A percentile compares a stretch with the other conserved stretches of the same genome.
phyloP scores from a whole-genome alignment of 257 asterid genomes.

The Nicotiana sylvestris region DNA sequence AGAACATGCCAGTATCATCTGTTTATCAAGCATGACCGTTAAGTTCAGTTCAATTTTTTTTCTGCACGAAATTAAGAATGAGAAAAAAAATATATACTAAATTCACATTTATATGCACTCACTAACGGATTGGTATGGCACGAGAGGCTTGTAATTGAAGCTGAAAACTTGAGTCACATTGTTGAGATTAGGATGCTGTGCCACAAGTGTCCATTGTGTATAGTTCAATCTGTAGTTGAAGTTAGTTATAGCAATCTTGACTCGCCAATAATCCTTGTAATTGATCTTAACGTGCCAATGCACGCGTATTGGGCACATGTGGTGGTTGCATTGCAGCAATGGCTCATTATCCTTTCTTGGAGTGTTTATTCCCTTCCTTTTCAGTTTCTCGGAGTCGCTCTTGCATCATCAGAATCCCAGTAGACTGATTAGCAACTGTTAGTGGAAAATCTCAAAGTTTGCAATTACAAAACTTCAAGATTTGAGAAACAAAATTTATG shows the following conservation, averaged over 20 bases:
- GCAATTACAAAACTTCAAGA: not conserved
- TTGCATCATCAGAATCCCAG: constrained; percentile 23
- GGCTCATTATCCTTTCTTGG: constrained; percentile 58
- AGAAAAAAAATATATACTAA: not conserved
- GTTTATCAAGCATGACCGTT: constrained; percentile 5
- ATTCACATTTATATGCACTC: constrained; percentile 13
- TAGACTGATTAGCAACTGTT: not conserved
- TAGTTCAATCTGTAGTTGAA: constrained; percentile 66
- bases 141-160: constrained; percentile 70
- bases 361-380: constrained; percentile 47
- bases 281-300: constrained; percentile 81
- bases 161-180: constrained; percentile 75
- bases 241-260: constrained; percentile 65
- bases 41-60: not conserved
- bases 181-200: constrained; percentile 74
- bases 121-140: constrained; percentile 70
- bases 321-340: constrained; percentile 59
- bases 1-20: constrained; percentile 74
- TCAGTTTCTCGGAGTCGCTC: constrained; percentile 42
- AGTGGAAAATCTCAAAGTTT: not conserved
- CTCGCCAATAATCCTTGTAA: constrained; percentile 64
- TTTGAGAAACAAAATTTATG: too few relatives aligned
- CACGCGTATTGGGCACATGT: constrained; percentile 74
- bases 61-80: not conserved
- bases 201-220: constrained; percentile 76